Percentiles rank a stretch among this genome's conserved stretches.
phyloP scores from a whole-genome alignment of 1,284 basidiomycete genomes.

The Papiliotrema flavescens region DNA sequence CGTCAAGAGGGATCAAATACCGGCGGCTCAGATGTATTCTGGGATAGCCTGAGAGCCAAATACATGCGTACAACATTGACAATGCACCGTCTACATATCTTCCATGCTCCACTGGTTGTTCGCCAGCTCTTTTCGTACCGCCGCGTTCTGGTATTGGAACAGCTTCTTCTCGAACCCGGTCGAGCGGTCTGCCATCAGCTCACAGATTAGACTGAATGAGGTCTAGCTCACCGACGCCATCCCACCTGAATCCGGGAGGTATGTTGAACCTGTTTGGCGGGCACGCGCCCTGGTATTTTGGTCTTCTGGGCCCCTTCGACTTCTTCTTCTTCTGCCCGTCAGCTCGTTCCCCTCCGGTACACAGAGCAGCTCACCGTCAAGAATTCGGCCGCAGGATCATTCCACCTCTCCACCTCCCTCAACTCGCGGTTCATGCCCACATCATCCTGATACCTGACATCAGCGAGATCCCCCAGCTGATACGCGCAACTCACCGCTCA shows the following conservation, averaged over 20 bases:
- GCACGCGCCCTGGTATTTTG: slow-evolving; percentile 83
- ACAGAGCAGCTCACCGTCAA: slow-evolving; percentile 61
- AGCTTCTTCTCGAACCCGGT: slow-evolving; percentile 93
- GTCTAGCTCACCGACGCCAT: slow-evolving; percentile 78
- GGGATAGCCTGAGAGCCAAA: no score
- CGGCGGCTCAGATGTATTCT: no score
- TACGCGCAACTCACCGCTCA: slow-evolving; percentile 55
- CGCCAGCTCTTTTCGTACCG: slow-evolving; percentile 64
- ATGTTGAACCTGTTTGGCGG: slow-evolving; percentile 95
- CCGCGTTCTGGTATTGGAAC: slow-evolving; percentile 76
- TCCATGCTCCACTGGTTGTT: slow-evolving; percentile 81
- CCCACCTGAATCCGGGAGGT: slow-evolving; percentile 93
- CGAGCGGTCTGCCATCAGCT: slow-evolving; percentile 65
- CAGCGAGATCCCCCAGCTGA: slow-evolving; percentile 1
- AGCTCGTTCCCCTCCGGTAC: slow-evolving; percentile 2
- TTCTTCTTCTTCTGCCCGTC: slow-evolving; percentile 56
- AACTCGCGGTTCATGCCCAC: slow-evolving; percentile 75
- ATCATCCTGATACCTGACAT: slow-evolving; percentile 68
- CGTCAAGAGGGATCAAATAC: no score
- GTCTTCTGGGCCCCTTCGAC: slow-evolving; percentile 68
- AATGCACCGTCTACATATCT: slow-evolving; percentile 64
- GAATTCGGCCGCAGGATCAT: slow-evolving; percentile 92
- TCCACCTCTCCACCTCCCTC: slow-evolving; percentile 77
- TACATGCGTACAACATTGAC: not conserved
- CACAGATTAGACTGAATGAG: not conserved